Percentiles rank a stretch among this genome's conserved stretches.
Conservation (phyloP, 345 rosid species). For the Durio zibethinus region DNA sequence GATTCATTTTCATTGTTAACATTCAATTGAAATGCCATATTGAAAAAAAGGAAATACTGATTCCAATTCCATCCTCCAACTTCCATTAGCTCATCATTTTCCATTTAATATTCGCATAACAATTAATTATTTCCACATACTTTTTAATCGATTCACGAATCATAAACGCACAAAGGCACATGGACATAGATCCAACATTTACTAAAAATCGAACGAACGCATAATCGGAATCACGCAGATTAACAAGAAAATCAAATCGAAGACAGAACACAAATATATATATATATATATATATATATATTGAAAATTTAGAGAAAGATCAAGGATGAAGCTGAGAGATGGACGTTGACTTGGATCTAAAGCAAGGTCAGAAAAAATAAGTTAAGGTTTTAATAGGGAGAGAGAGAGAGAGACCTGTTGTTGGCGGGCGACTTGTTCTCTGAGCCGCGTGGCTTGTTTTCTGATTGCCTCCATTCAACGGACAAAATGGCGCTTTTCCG, state of each 20-base stretch:
- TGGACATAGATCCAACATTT: constrained; percentile 10
- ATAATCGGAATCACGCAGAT: constrained; percentile 7
- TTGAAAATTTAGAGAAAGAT: constrained; percentile 2
- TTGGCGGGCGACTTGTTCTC: constrained; percentile 97
- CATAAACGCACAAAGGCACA: neutral
- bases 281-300: no score
- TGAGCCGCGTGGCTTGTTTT: constrained; percentile 86
- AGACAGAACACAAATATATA: neutral
- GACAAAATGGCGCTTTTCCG: neutral
- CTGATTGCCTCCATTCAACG: constrained; percentile 78
- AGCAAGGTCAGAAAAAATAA: neutral
- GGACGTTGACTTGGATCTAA: constrained; percentile 25
- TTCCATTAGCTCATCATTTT: neutral
- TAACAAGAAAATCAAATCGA: constrained; percentile 11
- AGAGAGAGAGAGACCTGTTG: constrained; percentile 56
- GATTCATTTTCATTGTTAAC: neutral
- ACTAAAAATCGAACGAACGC: neutral
- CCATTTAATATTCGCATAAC: constrained; percentile 3
- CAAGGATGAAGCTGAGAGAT: constrained; percentile 12
- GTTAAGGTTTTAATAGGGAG: constrained; percentile 11
- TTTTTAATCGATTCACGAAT: neutral
- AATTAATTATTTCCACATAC: neutral
- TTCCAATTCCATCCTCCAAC: no score
- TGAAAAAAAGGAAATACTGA: neutral
- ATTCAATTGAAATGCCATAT: neutral